These are phyloP conservation scores for Aotearoamyces nothofagi DNA, from an alignment of 2,329 filamentous ascomycete species.

Conservation along the genomic window DNA sequence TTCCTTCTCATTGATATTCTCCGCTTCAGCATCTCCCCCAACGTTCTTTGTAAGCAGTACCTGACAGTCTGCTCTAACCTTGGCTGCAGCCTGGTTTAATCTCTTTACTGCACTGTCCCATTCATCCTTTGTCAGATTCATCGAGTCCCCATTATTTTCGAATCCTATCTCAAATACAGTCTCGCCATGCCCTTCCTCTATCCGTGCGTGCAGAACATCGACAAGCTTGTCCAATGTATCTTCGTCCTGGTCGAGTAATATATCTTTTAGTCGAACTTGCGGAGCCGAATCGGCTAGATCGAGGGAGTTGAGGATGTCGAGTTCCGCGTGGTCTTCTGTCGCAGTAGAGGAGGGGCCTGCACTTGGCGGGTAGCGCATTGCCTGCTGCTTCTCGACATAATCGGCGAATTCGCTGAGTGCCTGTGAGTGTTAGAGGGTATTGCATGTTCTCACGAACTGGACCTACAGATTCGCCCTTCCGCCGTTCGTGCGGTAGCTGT, in stretches of 20 bases:
- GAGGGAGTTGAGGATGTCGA: conserved; percentile 75
- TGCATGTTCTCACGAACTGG: neutral
- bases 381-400: conserved; percentile 91
- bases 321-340: conserved; percentile 65
- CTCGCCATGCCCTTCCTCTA: conserved; percentile 79
- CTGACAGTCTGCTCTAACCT: conserved; percentile 58
- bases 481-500: conserved; percentile 60
- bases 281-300: conserved; percentile 56
- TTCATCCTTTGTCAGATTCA: conserved; percentile 58
- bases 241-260: conserved; percentile 52
- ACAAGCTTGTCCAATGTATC: conserved; percentile 47
- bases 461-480: conserved; percentile 72
- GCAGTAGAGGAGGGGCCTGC: conserved; percentile 7
- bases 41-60: conserved; percentile 85
- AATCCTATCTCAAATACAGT: conserved; percentile 83
- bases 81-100: conserved; percentile 48
- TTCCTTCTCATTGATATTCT: conserved; percentile 47
- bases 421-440: conserved; percentile 17
- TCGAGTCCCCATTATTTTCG: conserved; percentile 77
- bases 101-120: conserved; percentile 60
- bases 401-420: conserved; percentile 94
- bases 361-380: conserved; percentile 41
- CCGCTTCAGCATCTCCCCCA: conserved; percentile 59
- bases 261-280: conserved; percentile 55
- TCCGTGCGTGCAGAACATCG: conserved; percentile 47